Base-by-base conservation (phyloP, 1,139 yeast species). In the Candida tropicalis region DNA sequence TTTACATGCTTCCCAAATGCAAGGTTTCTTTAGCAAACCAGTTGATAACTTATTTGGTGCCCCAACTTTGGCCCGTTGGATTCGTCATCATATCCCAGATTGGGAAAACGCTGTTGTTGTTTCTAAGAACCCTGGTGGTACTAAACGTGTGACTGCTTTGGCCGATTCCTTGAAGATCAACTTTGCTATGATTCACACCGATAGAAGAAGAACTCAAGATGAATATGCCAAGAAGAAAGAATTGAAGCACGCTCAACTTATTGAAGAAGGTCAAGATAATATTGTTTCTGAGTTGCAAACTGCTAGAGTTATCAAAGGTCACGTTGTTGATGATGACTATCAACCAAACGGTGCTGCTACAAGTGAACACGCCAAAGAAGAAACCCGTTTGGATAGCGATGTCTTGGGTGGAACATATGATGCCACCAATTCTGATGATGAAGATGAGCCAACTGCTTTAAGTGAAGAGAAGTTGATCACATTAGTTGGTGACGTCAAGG, bases 171-270 rank as follows among this genome's bases (percentile, higher is more conserved):
- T 95, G 56, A 93, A 93, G 67, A 89, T 93, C 54, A 90, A 93
- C 65, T 95, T 95, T 60, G 99, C 99, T 48, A 93, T 95, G 98
- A 93, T 95, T 55, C 98, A 95, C 63, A 93, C 99, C 25, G 99
- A 93, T 67, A 82, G 98, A 62, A 85, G 97, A 66, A 84, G 99
- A 66, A 81, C 84, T 38, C 84, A 84, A 57, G 96, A 87, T 65
- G 76, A 79, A 43, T 85, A 81, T 55, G 65, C 67, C 41, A 69
- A 67, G 49, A 67, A 65, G 52, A 66, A 65, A 54, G 68, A 65
- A 10, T 59, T 70, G 51, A 68, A 65, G 42, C 46, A 59, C 12
- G 51, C 63, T 5, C 53, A 48, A 35, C 44, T 42, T 10, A 41
- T 40, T 17, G 44, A 37, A 25, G 32, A 47, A 41, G 46, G 39